Evolutionary conservation across 345 rosid species (phyloP).

Genomic region (Gossypium herbaceum): DNA sequence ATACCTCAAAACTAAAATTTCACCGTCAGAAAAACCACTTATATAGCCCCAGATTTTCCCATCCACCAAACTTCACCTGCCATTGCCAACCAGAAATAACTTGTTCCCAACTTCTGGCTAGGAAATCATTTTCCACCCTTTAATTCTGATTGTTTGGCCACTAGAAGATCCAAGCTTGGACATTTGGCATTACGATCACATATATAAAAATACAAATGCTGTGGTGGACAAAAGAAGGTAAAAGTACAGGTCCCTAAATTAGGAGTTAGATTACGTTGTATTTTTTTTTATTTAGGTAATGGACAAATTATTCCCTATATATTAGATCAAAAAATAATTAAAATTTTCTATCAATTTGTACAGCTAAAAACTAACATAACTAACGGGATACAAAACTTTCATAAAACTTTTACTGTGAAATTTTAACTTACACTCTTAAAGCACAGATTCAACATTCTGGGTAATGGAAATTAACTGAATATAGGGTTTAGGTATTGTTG

Average conservation of each 20-base stretch:
- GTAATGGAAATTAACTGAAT: background rate
- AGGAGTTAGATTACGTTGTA: too few species aligned
- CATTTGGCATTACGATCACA: background rate
- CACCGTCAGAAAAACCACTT: background rate
- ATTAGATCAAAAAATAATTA: accelerated
- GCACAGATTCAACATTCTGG: background rate
- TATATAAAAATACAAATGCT: background rate
- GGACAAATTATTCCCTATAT: too few species aligned
- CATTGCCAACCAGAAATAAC: background rate
- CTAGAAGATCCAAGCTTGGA: background rate
- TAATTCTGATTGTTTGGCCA: background rate
- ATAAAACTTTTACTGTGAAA: too few species aligned
- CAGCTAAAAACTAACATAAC: accelerated
- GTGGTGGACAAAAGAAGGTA: background rate
- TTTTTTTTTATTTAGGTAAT: accelerated
- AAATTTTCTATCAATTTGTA: too few species aligned
- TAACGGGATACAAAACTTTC: accelerated
- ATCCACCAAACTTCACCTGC: background rate
- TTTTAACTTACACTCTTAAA: too few species aligned
- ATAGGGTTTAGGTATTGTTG: too few species aligned
- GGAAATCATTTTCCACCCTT: background rate
- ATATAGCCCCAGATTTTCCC: background rate
- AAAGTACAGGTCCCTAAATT: accelerated
- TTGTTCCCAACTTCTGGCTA: background rate
- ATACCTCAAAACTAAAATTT: background rate